phyloP scores from a whole-genome alignment of 192 early-diverging fungal genomes.

The Pilobolus umbonatus region DNA sequence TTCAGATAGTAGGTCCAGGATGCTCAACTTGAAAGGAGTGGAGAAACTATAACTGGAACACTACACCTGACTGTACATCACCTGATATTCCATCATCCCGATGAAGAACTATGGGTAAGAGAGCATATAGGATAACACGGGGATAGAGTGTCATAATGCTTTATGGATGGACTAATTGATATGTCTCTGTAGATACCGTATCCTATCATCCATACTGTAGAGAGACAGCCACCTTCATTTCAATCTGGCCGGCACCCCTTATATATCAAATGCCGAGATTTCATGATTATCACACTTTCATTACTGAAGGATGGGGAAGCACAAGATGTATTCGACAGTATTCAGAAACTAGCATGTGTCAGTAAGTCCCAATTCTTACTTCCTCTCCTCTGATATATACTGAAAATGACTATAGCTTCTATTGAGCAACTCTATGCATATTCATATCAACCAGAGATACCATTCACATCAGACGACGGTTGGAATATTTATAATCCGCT shows the following conservation, averaged over 20 bases:
- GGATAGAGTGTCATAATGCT: not conserved
- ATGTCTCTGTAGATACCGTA: conserved; percentile 62
- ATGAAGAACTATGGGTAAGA: conserved; percentile 65
- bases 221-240: conserved; percentile 52
- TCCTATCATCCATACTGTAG: conserved; percentile 79
- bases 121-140: not conserved
- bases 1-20: conserved; percentile 30
- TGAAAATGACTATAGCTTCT: conserved; percentile 45
- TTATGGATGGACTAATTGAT: not conserved
- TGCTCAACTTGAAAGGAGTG: conserved; percentile 42
- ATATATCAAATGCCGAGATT: conserved; percentile 75
- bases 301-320: conserved; percentile 65
- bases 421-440: conserved; percentile 80
- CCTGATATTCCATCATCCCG: conserved; percentile 56
- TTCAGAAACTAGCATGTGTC: conserved; percentile 80
- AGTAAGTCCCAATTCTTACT: conserved; percentile 39
- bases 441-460: conserved; percentile 46
- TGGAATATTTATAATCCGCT: conserved; percentile 76
- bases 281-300: conserved; percentile 67
- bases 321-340: conserved; percentile 67
- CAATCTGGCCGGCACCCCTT: conserved; percentile 42
- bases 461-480: conserved; percentile 41
- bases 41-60: conserved; percentile 38
- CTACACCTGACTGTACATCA: conserved; percentile 76
- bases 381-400: too few species aligned